phyloP scores from a whole-genome alignment of 495 filamentous ascomycete species.

The Apodospora peruviana region DNA sequence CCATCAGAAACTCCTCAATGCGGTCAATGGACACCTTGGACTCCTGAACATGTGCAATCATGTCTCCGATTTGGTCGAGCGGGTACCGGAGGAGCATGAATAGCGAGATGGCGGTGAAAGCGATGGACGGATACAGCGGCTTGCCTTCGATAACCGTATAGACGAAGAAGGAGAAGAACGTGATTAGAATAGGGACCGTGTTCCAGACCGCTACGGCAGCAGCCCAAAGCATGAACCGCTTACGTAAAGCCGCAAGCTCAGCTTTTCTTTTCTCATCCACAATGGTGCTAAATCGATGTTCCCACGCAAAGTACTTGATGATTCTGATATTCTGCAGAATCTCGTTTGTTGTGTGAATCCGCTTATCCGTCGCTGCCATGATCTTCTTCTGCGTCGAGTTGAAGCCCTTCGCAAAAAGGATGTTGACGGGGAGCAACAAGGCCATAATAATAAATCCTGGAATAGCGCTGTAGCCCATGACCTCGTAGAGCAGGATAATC shows the following conservation, averaged over 20 bases:
- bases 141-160: slow-evolving; percentile 92
- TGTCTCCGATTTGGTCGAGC: slow-evolving; percentile 93
- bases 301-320: slow-evolving; percentile 99
- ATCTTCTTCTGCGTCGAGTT: slow-evolving; percentile 80
- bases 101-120: slow-evolving; percentile 93
- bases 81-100: slow-evolving; percentile 94
- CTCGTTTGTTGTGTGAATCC: slow-evolving; percentile 95
- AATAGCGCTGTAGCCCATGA: slow-evolving; percentile 89
- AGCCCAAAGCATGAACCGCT: slow-evolving; percentile 86
- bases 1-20: slow-evolving; percentile 89
- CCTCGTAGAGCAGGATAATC: slow-evolving; percentile 68
- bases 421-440: slow-evolving; percentile 81
- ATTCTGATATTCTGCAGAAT: slow-evolving; percentile 96
- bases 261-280: slow-evolving; percentile 80
- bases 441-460: slow-evolving; percentile 92
- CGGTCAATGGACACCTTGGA: slow-evolving; percentile 95
- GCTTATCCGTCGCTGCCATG: slow-evolving; percentile 89
- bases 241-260: slow-evolving; percentile 73
- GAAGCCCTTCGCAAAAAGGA: slow-evolving; percentile 79
- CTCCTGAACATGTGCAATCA: slow-evolving; percentile 98
- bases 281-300: slow-evolving; percentile 79
- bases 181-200: slow-evolving; percentile 90
- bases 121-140: slow-evolving; percentile 83
- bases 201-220: slow-evolving; percentile 92
- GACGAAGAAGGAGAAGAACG: slow-evolving; percentile 88